Percentiles rank a stretch among this genome's conserved stretches.
Conservation (phyloP, 495 filamentous ascomycete species). For the Hypoxylon trugodes region DNA sequence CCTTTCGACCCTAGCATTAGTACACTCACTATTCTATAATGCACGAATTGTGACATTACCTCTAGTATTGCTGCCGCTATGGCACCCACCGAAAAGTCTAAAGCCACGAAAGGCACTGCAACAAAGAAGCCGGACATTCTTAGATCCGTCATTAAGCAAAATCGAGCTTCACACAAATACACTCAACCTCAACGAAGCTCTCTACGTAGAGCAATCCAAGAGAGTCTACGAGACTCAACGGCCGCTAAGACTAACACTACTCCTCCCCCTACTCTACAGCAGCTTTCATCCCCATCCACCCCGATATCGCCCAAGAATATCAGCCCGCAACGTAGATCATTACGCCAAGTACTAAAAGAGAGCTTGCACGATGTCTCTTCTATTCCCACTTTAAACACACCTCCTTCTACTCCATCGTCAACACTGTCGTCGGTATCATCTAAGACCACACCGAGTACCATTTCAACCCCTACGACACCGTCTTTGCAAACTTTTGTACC, state of each 20-base stretch:
- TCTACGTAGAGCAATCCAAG: slow-evolving; percentile 12
- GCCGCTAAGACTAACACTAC: background rate
- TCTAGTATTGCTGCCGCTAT: slow-evolving; percentile 5
- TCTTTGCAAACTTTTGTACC: background rate
- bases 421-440: background rate
- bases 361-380: slow-evolving; percentile 1
- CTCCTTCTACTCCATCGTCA: background rate
- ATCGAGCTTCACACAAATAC: background rate
- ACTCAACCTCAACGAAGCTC: slow-evolving; percentile 19
- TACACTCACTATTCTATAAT: background rate
- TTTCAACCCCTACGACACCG: background rate
- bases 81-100: slow-evolving; percentile 5
- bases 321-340: slow-evolving; percentile 24
- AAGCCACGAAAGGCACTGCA: background rate
- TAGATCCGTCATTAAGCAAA: background rate
- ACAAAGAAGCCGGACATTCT: background rate
- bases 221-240: slow-evolving; percentile 11
- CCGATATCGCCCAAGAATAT: background rate
- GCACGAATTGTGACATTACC: slow-evolving; percentile 3
- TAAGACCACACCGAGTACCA: background rate
- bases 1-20: background rate
- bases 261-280: background rate
- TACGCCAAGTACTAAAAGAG: slow-evolving; percentile 19
- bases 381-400: background rate
- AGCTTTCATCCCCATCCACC: background rate